Percentiles rank a stretch among this genome's conserved stretches.
phyloP scores from a whole-genome alignment of 1,284 basidiomycete species.

The Malassezia caprae region DNA sequence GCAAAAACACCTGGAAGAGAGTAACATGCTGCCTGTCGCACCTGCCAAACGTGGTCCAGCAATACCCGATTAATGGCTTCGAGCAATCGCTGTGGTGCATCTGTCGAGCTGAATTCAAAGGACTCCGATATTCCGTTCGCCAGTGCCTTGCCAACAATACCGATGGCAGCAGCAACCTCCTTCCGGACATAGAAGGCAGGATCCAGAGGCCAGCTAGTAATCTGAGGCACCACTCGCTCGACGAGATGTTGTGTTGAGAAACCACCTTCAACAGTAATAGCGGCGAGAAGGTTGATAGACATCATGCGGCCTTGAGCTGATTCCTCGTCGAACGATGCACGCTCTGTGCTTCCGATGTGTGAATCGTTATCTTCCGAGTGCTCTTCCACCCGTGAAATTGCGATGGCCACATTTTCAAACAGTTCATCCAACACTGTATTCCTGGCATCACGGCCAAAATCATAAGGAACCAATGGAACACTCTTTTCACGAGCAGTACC shows the following conservation, averaged over 20 bases:
- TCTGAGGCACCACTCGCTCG: constrained; percentile 66
- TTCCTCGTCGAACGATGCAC: constrained; percentile 52
- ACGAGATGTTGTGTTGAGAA: constrained; percentile 56
- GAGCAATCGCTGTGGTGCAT: constrained; percentile 45
- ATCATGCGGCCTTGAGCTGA: constrained; percentile 76
- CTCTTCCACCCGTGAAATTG: constrained; percentile 24
- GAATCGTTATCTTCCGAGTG: constrained; percentile 15
- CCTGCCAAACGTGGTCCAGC: constrained; percentile 66
- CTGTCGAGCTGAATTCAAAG: constrained; percentile 50
- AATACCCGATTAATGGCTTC: constrained; percentile 66
- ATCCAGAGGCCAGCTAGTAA: constrained; percentile 68
- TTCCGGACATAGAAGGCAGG: constrained; percentile 72
- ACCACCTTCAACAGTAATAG: constrained; percentile 54
- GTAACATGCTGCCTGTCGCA: constrained; percentile 78
- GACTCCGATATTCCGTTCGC: constrained; percentile 52
- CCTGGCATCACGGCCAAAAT: constrained; percentile 29
- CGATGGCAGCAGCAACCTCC: constrained; percentile 80
- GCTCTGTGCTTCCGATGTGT: background rate
- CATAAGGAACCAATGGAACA: constrained; percentile 35
- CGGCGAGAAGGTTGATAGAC: constrained; percentile 84
- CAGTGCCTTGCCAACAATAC: constrained; percentile 73
- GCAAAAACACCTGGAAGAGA: constrained; percentile 67
- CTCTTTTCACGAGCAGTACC: constrained; percentile 39
- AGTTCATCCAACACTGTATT: constrained; percentile 34
- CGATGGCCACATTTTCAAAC: constrained; percentile 42